Conservation (phyloP, 2,329 filamentous ascomycete genomes). For the Orbilia brochopaga region DNA sequence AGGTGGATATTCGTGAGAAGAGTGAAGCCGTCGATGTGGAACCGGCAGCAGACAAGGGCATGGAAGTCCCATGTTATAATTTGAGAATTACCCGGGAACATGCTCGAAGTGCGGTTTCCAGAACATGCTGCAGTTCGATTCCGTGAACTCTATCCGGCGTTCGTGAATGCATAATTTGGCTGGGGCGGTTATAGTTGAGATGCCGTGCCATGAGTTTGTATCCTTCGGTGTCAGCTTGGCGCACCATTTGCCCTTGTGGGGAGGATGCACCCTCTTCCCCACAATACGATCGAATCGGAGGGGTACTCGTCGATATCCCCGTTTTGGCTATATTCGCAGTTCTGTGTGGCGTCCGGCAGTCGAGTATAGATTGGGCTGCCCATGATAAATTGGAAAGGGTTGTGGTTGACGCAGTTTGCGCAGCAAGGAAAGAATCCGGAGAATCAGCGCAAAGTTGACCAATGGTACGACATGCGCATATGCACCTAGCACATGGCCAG, state of each 20-base stretch:
- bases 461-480: too few relatives aligned
- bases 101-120: conserved; percentile 42
- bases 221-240: too few relatives aligned
- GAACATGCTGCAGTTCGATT: conserved; percentile 34
- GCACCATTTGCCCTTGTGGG: background rate
- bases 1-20: conserved; percentile 25
- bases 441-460: conserved; percentile 12
- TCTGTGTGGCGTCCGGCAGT: conserved; percentile 12
- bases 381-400: conserved; percentile 12
- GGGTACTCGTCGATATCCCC: conserved; percentile 41
- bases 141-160: conserved; percentile 18
- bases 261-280: background rate
- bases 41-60: conserved; percentile 20
- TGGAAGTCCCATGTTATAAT: conserved; percentile 32
- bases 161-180: background rate
- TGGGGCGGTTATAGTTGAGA: too few relatives aligned
- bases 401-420: background rate
- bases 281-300: conserved; percentile 27
- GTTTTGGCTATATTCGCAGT: conserved; percentile 50
- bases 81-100: conserved; percentile 49
- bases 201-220: background rate
- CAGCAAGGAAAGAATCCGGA: conserved; percentile 8
- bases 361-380: conserved; percentile 22
- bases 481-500: too few relatives aligned
- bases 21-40: conserved; percentile 14